A percentile compares a stretch with the other conserved stretches of the same genome.
Evolutionary conservation across 2,329 filamentous ascomycete genomes (phyloP).

Genomic region (Cytospora leucostoma): DNA sequence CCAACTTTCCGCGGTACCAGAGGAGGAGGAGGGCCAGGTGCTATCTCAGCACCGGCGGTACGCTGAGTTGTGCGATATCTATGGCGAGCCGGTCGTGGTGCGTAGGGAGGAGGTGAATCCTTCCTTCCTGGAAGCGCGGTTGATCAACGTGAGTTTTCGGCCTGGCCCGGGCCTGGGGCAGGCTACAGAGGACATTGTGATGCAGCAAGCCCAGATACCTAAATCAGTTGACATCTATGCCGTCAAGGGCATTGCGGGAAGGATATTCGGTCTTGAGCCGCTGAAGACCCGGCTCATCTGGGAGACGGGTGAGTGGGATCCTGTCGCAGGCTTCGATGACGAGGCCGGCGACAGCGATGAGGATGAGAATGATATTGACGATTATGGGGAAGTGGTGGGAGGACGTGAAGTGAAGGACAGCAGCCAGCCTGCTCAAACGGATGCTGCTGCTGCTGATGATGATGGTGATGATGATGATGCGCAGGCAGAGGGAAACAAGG

Average conservation of each 20-base stretch:
- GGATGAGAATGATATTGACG: constrained; percentile 45
- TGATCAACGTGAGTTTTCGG: constrained; percentile 60
- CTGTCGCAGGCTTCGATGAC: constrained; percentile 64
- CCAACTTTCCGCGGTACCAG: constrained; percentile 65
- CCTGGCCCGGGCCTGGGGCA: background rate
- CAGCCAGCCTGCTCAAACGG: constrained; percentile 22
- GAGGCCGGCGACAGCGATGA: constrained; percentile 56
- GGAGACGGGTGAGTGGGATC: constrained; percentile 92
- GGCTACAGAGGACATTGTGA: constrained; percentile 24
- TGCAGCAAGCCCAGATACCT: constrained; percentile 60
- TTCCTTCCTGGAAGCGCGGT: constrained; percentile 76
- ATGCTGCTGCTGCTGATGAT: too few relatives aligned
- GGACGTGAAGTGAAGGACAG: constrained; percentile 38
- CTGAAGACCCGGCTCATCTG: constrained; percentile 70
- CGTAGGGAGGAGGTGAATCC: constrained; percentile 65
- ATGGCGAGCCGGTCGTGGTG: constrained; percentile 70
- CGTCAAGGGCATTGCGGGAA: constrained; percentile 75
- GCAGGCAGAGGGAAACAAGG: constrained; percentile 34
- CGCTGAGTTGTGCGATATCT: constrained; percentile 68
- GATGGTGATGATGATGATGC: background rate
- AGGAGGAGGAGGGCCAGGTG: constrained; percentile 55
- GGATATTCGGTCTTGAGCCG: constrained; percentile 66
- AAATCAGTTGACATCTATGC: constrained; percentile 78
- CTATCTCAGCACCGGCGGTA: constrained; percentile 71
- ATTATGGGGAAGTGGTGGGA: constrained; percentile 35